These are phyloP conservation scores for Boletus sp. DNA, from an alignment of 768 basidiomycete species.

Conservation along the genomic window DNA sequence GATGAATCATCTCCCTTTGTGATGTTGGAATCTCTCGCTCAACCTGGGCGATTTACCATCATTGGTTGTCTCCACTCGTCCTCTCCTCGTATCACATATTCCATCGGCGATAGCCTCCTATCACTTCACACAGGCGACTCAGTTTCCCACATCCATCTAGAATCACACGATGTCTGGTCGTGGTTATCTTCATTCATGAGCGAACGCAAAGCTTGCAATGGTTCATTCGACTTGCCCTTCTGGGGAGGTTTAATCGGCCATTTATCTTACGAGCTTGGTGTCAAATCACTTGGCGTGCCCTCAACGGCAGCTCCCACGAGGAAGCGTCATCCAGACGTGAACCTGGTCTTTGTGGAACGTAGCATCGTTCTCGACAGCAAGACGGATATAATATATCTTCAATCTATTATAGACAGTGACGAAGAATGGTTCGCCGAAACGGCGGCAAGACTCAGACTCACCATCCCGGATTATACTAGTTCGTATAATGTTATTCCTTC, in stretches of 20 bases:
- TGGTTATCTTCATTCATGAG: constrained; percentile 75
- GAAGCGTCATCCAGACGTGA: constrained; percentile 62
- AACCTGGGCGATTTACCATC: constrained; percentile 72
- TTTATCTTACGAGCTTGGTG: constrained; percentile 78
- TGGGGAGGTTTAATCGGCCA: constrained; percentile 83
- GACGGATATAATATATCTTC: constrained; percentile 52
- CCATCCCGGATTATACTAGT: constrained; percentile 10
- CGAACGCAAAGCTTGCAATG: constrained; percentile 42
- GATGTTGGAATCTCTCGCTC: constrained; percentile 71
- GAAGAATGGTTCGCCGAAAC: constrained; percentile 56
- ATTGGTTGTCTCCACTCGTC: constrained; percentile 56
- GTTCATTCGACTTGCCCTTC: constrained; percentile 59
- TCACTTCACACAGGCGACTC: constrained; percentile 40
- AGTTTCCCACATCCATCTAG: constrained; percentile 41
- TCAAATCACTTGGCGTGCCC: constrained; percentile 49
- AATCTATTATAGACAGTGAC: constrained; percentile 61
- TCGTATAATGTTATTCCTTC: constrained; percentile 18
- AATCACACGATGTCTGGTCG: constrained; percentile 59
- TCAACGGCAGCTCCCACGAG: constrained; percentile 28
- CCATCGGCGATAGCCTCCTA: constrained; percentile 47
- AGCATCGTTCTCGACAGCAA: constrained; percentile 65
- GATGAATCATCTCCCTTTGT: constrained; percentile 63
- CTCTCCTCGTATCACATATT: constrained; percentile 58
- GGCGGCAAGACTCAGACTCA: constrained; percentile 15
- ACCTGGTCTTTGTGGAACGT: constrained; percentile 74